These are phyloP conservation scores for Chalciporus piperatus DNA, from an alignment of 768 basidiomycete genomes.

Conservation along the genomic window DNA sequence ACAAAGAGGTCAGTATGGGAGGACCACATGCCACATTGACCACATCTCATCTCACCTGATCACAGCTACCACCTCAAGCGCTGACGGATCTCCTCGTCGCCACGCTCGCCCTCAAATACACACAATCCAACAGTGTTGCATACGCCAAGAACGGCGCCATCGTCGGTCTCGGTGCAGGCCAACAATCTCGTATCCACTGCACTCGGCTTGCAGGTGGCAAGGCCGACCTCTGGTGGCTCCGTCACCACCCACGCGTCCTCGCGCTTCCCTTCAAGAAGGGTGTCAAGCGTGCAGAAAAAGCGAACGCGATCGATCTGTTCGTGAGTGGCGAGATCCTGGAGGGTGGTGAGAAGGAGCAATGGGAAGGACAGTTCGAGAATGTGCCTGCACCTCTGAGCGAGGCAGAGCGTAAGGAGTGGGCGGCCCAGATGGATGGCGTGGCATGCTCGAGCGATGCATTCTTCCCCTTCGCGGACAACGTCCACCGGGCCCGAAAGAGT, in stretches of 20 bases:
- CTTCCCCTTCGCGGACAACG: conserved; percentile 99
- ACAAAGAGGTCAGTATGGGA: conserved; percentile 64
- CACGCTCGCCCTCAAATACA: conserved; percentile 96
- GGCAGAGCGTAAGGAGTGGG: conserved; percentile 75
- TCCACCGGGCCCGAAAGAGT: conserved; percentile 87
- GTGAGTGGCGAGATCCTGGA: conserved; percentile 88
- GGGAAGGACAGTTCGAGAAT: conserved; percentile 84
- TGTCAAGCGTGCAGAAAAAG: conserved; percentile 96
- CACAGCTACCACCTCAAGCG: conserved; percentile 71
- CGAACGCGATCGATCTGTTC: conserved; percentile 96
- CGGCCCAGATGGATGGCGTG: conserved; percentile 72
- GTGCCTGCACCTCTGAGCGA: conserved; percentile 62
- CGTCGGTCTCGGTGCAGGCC: conserved; percentile 94
- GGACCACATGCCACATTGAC: not conserved
- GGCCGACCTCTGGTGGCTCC: conserved; percentile 99
- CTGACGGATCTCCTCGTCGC: conserved; percentile 93
- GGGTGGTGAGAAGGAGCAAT: conserved; percentile 84
- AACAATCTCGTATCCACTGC: conserved; percentile 99
- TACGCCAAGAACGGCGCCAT: conserved; percentile 91
- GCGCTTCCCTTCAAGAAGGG: conserved; percentile 95
- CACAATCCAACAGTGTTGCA: conserved; percentile 97
- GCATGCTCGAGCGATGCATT: conserved; percentile 97
- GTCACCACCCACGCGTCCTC: conserved; percentile 93
- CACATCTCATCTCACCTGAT: not conserved
- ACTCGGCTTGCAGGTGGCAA: conserved; percentile 96